Conservation (phyloP, 2,329 filamentous ascomycete species). For the Penicillium crustosum region DNA sequence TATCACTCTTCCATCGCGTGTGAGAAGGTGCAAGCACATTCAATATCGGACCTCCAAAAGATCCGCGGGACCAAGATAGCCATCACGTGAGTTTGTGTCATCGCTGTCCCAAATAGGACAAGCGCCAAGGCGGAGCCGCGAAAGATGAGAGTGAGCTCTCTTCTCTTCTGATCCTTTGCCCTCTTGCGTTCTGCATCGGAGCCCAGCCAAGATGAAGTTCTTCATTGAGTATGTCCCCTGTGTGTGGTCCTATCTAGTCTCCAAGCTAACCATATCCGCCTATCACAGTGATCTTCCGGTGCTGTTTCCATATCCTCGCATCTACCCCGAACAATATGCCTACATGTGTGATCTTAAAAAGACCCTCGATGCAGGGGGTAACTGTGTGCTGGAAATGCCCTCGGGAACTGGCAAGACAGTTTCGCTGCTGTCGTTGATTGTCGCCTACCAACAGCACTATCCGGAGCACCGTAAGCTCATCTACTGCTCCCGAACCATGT, state of each 20-base stretch:
- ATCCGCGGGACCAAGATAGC: constrained; percentile 28
- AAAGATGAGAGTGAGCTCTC: constrained; percentile 19
- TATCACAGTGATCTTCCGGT: constrained; percentile 61
- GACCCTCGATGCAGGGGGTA: constrained; percentile 89
- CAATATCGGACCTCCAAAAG: constrained; percentile 12
- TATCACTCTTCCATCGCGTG: constrained; percentile 1
- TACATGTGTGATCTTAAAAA: constrained; percentile 83
- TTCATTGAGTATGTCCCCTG: constrained; percentile 63
- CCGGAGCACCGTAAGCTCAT: constrained; percentile 94
- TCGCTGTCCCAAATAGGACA: constrained; percentile 35
- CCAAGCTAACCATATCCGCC: constrained; percentile 9
- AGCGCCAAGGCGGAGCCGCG: constrained; percentile 20
- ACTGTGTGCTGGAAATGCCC: constrained; percentile 98
- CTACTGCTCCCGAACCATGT: constrained; percentile 99
- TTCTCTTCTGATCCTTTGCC: constrained; percentile 14
- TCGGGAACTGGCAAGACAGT: constrained; percentile 98
- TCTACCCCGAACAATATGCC: constrained; percentile 73
- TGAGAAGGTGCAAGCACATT: neutral
- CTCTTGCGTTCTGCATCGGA: constrained; percentile 19
- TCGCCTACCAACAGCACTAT: constrained; percentile 93
- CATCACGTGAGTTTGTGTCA: constrained; percentile 38
- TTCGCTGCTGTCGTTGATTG: constrained; percentile 88
- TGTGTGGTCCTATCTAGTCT: neutral
- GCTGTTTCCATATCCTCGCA: constrained; percentile 72
- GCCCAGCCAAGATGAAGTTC: constrained; percentile 66